Percentiles rank a stretch among this genome's conserved stretches.
Conservation (phyloP, 371 early-diverging fungal species). For the Caulochytrium protostelioides region DNA sequence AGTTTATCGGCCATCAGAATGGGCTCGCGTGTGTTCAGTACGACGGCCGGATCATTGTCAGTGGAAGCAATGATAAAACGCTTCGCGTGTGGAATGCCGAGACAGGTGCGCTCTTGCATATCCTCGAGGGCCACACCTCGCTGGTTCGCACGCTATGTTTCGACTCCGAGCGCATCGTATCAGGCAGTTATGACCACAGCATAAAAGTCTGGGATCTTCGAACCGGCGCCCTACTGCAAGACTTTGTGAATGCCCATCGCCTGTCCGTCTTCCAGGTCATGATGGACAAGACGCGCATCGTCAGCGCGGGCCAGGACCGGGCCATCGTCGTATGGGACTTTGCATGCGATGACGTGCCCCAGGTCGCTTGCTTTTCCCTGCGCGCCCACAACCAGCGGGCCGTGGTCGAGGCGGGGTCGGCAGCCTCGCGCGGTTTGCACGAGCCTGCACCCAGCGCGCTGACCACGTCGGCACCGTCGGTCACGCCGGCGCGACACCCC, state of each 20-base stretch:
- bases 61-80: constrained; percentile 78
- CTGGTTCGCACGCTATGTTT: constrained; percentile 75
- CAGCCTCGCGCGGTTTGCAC: too few species aligned
- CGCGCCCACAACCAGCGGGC: too few species aligned
- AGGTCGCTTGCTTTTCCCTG: too few species aligned
- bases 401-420: too few species aligned
- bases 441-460: too few species aligned
- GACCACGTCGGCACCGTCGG: too few species aligned
- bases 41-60: constrained; percentile 56
- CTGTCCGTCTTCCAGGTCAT: constrained; percentile 73
- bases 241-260: constrained; percentile 45
- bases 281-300: constrained; percentile 54
- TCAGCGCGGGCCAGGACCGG: constrained; percentile 39
- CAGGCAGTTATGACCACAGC: constrained; percentile 76
- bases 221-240: constrained; percentile 24
- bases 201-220: constrained; percentile 82
- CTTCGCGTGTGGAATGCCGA: constrained; percentile 85
- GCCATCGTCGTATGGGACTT: constrained; percentile 65
- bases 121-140: constrained; percentile 63
- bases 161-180: constrained; percentile 44
- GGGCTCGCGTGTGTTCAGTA: constrained; percentile 86
- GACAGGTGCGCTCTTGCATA: constrained; percentile 50
- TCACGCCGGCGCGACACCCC: too few species aligned
- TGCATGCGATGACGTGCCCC: too few species aligned
- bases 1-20: constrained; percentile 26